Evolutionary conservation across 2,329 filamentous ascomycete genomes (phyloP).

Genomic region (Penicillium occitanis): DNA sequence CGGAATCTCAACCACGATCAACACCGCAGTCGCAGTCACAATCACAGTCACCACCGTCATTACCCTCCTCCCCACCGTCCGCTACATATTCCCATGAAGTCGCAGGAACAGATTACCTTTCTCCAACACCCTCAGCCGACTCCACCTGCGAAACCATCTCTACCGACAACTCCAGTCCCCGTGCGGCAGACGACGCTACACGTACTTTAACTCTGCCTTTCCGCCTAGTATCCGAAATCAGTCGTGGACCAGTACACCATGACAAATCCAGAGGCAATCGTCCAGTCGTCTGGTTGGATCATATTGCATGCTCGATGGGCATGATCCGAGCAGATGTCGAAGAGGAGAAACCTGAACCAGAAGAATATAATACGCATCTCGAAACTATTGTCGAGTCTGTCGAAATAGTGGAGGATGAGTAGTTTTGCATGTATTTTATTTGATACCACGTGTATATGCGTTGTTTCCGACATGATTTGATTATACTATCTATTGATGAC

Average conservation of each 20-base stretch:
- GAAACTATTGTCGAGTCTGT: constrained; percentile 12
- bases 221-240: constrained; percentile 20
- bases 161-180: constrained; percentile 10
- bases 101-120: not conserved
- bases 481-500: not conserved
- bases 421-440: not conserved
- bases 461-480: not conserved
- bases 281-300: constrained; percentile 21
- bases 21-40: not conserved
- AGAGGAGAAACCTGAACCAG: not conserved
- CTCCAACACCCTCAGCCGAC: constrained; percentile 17
- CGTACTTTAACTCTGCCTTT: constrained; percentile 16
- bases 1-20: not conserved
- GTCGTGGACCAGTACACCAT: constrained; percentile 9
- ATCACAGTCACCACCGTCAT: not conserved
- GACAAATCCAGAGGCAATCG: constrained; percentile 4
- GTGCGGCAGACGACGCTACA: not conserved
- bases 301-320: constrained; percentile 20
- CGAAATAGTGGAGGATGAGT: constrained; percentile 1
- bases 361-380: not conserved
- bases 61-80: constrained; percentile 1
- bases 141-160: constrained; percentile 19
- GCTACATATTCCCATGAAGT: not conserved
- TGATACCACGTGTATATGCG: not conserved
- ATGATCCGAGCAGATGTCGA: constrained; percentile 20